Base-by-base conservation (phyloP, 768 basidiomycete species). In the Mrakia hoshinonis region DNA sequence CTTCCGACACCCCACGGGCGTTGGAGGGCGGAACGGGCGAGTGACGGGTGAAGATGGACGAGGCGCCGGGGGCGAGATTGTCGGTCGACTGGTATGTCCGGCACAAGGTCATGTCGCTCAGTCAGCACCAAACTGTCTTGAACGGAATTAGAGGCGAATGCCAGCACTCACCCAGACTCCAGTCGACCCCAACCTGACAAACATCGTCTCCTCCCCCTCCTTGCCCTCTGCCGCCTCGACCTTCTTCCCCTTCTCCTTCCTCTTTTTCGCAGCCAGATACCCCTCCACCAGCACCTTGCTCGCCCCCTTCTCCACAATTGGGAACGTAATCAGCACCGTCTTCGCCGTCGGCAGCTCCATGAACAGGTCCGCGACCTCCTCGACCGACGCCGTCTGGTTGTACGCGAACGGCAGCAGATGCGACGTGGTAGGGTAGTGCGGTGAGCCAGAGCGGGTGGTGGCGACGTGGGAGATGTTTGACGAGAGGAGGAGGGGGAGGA, bases 151-250 rank as follows among this genome's bases (percentile, higher is more conserved):
- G 66, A 9, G 20, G 47, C n/a, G 26, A 38, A 26, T 13, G 39
- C 31, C 47, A 58, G 29, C 24, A 29, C 85, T 77, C 74, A 86
- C 86, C 85, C 85, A 89, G 29, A 87, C 85, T 10, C 85, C 82
- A 3, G 85, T 84, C 10, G 84, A 81, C 0, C 87, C 87, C 6
- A 88, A 81, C 76, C 86, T 86, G 34, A 88, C 83, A 76, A 85
- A 89, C n/a, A 77, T 77, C 22, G 81, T 70, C 48, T 77, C 68
- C 65, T 70, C 72, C 48, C 73, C 64, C 39, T 63, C 46, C 71
- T 60, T 48, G 81, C 36, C 34, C 11, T 18, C 43, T 7, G 26
- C 61, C 43, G 6, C 61, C 31, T 7, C 36, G 43, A 34, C n/a
- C 61, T 34, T 34, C 61, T 63, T n/a, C n/a, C n/a, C n/a, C n/a